These are phyloP conservation scores for Echria macrotheca DNA, from an alignment of 495 filamentous ascomycete genomes.

Conservation along the genomic window DNA sequence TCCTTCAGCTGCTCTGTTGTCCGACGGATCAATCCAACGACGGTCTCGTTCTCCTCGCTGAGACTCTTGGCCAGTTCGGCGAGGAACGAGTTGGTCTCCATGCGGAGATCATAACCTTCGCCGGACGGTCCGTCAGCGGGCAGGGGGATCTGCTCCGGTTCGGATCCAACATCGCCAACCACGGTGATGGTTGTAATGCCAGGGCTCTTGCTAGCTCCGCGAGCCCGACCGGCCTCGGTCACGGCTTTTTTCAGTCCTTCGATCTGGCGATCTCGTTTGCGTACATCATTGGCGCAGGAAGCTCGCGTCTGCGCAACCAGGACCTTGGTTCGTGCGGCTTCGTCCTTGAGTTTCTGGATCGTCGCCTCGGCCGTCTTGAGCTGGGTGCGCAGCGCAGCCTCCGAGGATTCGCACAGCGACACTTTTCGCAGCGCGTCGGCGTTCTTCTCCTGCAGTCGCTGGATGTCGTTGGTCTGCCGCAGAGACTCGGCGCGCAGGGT, in stretches of 20 bases:
- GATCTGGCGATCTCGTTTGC: slow-evolving; percentile 85
- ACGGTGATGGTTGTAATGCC: slow-evolving; percentile 53
- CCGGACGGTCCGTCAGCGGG: slow-evolving; percentile 47
- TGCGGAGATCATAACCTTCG: slow-evolving; percentile 65
- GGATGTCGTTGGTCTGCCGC: slow-evolving; percentile 57
- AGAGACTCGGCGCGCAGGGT: slow-evolving; percentile 65
- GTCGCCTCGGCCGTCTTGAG: slow-evolving; percentile 65
- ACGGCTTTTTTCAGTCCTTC: slow-evolving; percentile 78
- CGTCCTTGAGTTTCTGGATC: slow-evolving; percentile 67
- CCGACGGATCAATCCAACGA: slow-evolving; percentile 66
- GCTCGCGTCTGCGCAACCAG: slow-evolving; percentile 74
- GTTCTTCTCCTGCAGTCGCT: slow-evolving; percentile 59
- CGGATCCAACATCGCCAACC: slow-evolving; percentile 39
- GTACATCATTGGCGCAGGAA: slow-evolving; percentile 85
- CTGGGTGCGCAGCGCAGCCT: slow-evolving; percentile 62
- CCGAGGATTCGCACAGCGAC: slow-evolving; percentile 66
- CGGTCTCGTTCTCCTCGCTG: slow-evolving; percentile 87
- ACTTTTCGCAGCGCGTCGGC: slow-evolving; percentile 70
- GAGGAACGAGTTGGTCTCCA: slow-evolving; percentile 89
- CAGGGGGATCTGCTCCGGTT: slow-evolving; percentile 26
- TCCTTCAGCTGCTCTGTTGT: slow-evolving; percentile 68
- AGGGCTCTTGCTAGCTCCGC: slow-evolving; percentile 42
- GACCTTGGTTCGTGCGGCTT: slow-evolving; percentile 69
- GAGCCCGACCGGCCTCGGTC: slow-evolving; percentile 42
- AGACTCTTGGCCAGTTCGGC: slow-evolving; percentile 81